These are phyloP conservation scores for Psilocybe subaeruginosa DNA, from an alignment of 768 basidiomycete genomes.

Conservation along the genomic window DNA sequence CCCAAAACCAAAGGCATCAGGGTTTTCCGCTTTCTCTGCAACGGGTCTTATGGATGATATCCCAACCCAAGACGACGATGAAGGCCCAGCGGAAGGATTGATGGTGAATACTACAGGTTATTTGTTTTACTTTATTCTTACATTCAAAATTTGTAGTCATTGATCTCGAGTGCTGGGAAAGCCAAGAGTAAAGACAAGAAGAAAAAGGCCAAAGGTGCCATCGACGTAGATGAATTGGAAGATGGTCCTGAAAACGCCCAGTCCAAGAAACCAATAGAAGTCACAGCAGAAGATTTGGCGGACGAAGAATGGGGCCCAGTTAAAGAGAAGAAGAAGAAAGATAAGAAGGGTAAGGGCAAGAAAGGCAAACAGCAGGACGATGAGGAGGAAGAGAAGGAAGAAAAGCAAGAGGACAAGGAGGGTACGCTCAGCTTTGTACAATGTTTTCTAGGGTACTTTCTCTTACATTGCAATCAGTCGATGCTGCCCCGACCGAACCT, in stretches of 20 bases:
- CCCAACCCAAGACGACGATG: slow-evolving; percentile 51
- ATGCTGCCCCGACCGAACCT: slow-evolving; percentile 25
- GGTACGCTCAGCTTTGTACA: slow-evolving; percentile 11
- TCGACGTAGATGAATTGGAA: slow-evolving; percentile 33
- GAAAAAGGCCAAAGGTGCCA: slow-evolving; percentile 49
- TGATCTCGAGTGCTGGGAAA: slow-evolving; percentile 38
- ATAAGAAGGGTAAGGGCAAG: slow-evolving; percentile 61
- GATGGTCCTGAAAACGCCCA: slow-evolving; percentile 26
- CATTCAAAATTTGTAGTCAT: slow-evolving; percentile 46
- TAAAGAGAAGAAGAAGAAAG: slow-evolving; percentile 66
- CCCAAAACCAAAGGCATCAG: slow-evolving; percentile 30
- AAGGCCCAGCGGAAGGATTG: slow-evolving; percentile 72
- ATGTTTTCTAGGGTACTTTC: background rate
- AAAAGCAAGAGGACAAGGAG: slow-evolving; percentile 15
- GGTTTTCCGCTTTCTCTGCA: slow-evolving; percentile 56
- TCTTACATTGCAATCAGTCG: slow-evolving; percentile 13
- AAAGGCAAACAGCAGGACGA: slow-evolving; percentile 46
- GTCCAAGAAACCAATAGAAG: slow-evolving; percentile 47
- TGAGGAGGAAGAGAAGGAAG: slow-evolving; percentile 33
- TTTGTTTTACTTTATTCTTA: slow-evolving; percentile 1
- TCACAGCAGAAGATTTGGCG: slow-evolving; percentile 72
- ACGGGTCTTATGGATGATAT: slow-evolving; percentile 46
- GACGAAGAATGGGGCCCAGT: slow-evolving; percentile 74
- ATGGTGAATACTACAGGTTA: slow-evolving; percentile 53
- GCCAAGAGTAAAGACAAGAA: slow-evolving; percentile 53